phyloP scores from a whole-genome alignment of 129 eudicot species.

The Centella asiatica region DNA sequence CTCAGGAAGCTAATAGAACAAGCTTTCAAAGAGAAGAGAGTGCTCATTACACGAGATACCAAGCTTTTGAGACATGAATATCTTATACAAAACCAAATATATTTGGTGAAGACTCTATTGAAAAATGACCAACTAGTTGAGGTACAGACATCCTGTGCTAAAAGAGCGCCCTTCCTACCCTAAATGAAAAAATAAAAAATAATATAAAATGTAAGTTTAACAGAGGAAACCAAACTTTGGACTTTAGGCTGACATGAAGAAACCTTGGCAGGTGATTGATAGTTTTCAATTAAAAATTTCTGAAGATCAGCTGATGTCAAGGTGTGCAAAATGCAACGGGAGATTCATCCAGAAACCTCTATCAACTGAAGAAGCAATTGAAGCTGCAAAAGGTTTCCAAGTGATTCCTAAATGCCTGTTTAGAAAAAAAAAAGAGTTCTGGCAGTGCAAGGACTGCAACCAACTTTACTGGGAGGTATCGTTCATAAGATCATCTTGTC shows the following conservation, averaged over 20 bases:
- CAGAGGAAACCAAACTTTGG: too few relatives aligned
- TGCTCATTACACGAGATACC: slow-evolving; percentile 85
- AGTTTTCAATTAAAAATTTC: slow-evolving; percentile 61
- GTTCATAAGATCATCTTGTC: neutral
- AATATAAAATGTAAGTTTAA: neutral
- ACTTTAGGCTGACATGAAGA: slow-evolving; percentile 6
- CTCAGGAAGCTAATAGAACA: slow-evolving; percentile 80
- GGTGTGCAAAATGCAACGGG: slow-evolving; percentile 96
- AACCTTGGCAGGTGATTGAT: slow-evolving; percentile 57
- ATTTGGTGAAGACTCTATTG: slow-evolving; percentile 66
- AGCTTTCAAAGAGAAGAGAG: slow-evolving; percentile 75
- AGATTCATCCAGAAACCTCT: slow-evolving; percentile 87
- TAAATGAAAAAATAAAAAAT: neutral
- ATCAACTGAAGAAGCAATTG: slow-evolving; percentile 79
- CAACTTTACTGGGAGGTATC: slow-evolving; percentile 97
- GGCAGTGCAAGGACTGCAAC: slow-evolving; percentile 97
- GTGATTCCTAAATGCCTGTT: slow-evolving; percentile 85
- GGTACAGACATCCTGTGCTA: slow-evolving; percentile 33
- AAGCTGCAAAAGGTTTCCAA: slow-evolving; percentile 96
- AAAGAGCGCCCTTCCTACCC: neutral
- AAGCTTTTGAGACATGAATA: slow-evolving; percentile 82
- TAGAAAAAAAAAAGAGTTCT: slow-evolving; percentile 71
- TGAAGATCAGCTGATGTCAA: slow-evolving; percentile 88
- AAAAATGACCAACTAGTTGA: slow-evolving; percentile 86
- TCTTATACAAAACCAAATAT: slow-evolving; percentile 75